Conservation (phyloP, 1,284 basidiomycete genomes). For the Sporisorium exsertum region DNA sequence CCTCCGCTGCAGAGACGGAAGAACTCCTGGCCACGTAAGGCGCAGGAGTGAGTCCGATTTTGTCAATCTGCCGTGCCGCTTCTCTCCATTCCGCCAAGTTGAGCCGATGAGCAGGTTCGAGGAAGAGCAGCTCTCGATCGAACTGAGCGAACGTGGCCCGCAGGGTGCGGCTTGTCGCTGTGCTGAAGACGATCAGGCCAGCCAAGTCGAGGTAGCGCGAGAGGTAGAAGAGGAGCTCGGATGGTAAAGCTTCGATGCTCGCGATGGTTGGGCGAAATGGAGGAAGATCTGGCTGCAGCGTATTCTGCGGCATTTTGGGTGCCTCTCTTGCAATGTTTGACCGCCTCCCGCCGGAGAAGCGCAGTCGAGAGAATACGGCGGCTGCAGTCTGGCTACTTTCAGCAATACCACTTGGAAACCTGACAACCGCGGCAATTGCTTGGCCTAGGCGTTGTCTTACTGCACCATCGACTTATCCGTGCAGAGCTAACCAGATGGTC, state of each 20-base stretch:
- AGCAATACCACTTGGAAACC: too few relatives aligned
- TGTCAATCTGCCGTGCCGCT: slow-evolving; percentile 18
- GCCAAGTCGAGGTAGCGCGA: slow-evolving; percentile 37
- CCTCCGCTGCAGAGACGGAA: not conserved
- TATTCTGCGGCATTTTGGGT: not conserved
- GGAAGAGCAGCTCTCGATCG: slow-evolving; percentile 32
- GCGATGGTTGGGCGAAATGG: not conserved
- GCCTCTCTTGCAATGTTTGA: not conserved
- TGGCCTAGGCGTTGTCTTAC: not conserved
- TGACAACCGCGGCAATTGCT: too few relatives aligned
- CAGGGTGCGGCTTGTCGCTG: slow-evolving; percentile 14
- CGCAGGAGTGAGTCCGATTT: not conserved
- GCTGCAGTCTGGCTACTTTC: too few relatives aligned
- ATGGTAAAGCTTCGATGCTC: slow-evolving; percentile 24
- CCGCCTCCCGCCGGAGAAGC: too few relatives aligned
- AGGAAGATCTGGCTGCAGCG: not conserved
- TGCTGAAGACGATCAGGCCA: slow-evolving; percentile 21
- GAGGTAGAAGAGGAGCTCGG: slow-evolving; percentile 34
- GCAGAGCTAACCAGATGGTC: not conserved
- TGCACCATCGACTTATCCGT: not conserved
- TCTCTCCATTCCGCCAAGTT: slow-evolving; percentile 42
- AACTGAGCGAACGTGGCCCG: slow-evolving; percentile 27
- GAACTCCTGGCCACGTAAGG: not conserved
- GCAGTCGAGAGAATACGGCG: too few relatives aligned
- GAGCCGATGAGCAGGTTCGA: slow-evolving; percentile 35